Percentiles rank a stretch among this genome's conserved stretches.
These are phyloP conservation scores for Coelastrella sp. DNA, from an alignment of 139 green algal species.

Conservation along the genomic window DNA sequence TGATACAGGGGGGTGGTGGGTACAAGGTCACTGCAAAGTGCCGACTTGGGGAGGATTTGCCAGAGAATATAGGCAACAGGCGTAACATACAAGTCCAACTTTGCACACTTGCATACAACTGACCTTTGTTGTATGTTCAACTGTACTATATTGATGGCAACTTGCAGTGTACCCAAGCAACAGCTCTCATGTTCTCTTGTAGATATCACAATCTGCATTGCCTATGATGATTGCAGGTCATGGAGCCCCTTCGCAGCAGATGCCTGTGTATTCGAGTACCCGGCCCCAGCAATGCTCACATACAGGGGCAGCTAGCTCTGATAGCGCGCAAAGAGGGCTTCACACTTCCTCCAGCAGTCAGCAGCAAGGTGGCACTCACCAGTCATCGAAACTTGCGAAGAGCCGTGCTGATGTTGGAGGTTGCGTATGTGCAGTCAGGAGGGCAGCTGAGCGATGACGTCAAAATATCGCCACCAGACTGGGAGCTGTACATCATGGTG, in stretches of 20 bases:
- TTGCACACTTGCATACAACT: too few relatives aligned
- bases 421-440: conserved; percentile 45
- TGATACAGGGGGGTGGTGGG: too few relatives aligned
- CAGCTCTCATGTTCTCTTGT: too few relatives aligned
- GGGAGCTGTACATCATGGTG: conserved; percentile 93
- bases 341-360: conserved; percentile 75
- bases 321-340: conserved; percentile 86
- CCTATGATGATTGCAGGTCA: conserved; percentile 73
- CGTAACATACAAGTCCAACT: too few relatives aligned
- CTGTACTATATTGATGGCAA: too few relatives aligned
- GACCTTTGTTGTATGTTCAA: too few relatives aligned
- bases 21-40: too few relatives aligned
- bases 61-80: too few relatives aligned
- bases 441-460: conserved; percentile 23
- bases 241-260: conserved; percentile 92
- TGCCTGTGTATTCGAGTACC: conserved; percentile 94
- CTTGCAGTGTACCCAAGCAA: too few relatives aligned
- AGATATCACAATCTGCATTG: too few relatives aligned
- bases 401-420: conserved; percentile 93
- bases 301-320: conserved; percentile 74
- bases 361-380: conserved; percentile 67
- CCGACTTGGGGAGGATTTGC: too few relatives aligned
- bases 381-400: conserved; percentile 88
- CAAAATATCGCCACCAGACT: conserved; percentile 83
- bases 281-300: conserved; percentile 73